A percentile compares a stretch with the other conserved stretches of the same genome.
Evolutionary conservation across 441 rosid genomes (phyloP).

Genomic region (Erysimum cheiri): DNA sequence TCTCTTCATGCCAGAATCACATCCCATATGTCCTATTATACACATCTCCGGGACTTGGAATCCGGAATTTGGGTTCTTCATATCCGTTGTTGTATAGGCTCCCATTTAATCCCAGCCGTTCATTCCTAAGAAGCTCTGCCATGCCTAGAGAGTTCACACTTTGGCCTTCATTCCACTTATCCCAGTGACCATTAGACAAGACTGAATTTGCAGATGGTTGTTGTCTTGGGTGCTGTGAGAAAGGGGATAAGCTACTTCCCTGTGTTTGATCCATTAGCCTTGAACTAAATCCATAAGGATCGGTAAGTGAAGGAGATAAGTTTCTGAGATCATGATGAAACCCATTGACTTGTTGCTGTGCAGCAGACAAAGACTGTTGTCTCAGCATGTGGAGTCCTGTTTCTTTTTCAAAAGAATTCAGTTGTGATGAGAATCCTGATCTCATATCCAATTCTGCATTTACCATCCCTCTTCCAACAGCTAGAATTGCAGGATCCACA

Average conservation of each 20-base stretch:
- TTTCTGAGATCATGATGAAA: slow-evolving; percentile 61
- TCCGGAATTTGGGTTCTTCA: slow-evolving; percentile 77
- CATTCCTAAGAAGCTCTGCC: slow-evolving; percentile 77
- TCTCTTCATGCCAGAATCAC: slow-evolving; percentile 50
- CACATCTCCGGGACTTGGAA: slow-evolving; percentile 74
- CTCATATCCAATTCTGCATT: slow-evolving; percentile 66
- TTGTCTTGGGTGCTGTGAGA: slow-evolving; percentile 60
- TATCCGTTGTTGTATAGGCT: slow-evolving; percentile 55
- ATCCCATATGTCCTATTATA: slow-evolving; percentile 83
- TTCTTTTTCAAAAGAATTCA: slow-evolving; percentile 66
- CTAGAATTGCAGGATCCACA: slow-evolving; percentile 95
- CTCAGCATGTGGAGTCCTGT: slow-evolving; percentile 69
- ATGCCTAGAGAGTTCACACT: slow-evolving; percentile 61
- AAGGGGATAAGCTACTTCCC: slow-evolving; percentile 56
- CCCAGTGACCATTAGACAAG: slow-evolving; percentile 83
- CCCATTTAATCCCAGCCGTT: slow-evolving; percentile 74
- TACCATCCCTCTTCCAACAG: slow-evolving; percentile 85
- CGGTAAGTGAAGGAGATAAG: slow-evolving; percentile 54
- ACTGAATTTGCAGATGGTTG: slow-evolving; percentile 63
- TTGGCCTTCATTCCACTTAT: slow-evolving; percentile 78
- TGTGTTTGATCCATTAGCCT: slow-evolving; percentile 75
- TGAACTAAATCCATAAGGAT: slow-evolving; percentile 70
- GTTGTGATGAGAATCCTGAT: slow-evolving; percentile 57
- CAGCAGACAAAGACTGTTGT: slow-evolving; percentile 68
- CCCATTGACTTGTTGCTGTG: slow-evolving; percentile 53